phyloP scores from a whole-genome alignment of 129 eudicot species.

The Heracleum sosnowskyi region DNA sequence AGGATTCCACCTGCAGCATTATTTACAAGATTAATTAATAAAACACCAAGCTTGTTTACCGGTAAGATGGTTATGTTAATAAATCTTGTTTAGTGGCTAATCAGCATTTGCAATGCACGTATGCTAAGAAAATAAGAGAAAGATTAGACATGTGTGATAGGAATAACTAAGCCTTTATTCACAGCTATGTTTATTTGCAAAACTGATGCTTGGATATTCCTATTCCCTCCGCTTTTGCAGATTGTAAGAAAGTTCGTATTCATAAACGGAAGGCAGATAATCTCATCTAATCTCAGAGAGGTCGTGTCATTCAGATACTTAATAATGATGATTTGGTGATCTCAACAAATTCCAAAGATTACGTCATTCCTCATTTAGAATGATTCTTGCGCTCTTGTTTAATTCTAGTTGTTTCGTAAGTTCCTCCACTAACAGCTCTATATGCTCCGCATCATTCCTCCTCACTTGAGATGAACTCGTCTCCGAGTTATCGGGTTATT shows the following conservation, averaged over 20 bases:
- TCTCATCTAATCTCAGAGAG: too few relatives aligned
- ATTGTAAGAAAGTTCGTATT: neutral
- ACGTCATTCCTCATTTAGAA: too few relatives aligned
- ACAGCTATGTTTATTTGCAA: neutral
- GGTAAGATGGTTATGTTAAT: neutral
- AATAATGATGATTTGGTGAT: too few relatives aligned
- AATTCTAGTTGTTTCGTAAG: too few relatives aligned
- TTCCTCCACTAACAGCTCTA: too few relatives aligned
- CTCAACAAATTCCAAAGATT: too few relatives aligned
- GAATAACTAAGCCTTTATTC: neutral
- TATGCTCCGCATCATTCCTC: too few relatives aligned
- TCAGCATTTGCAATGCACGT: neutral
- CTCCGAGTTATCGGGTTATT: too few relatives aligned
- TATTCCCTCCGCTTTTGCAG: neutral
- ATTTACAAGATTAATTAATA: neutral
- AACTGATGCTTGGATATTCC: neutral
- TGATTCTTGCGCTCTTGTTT: too few relatives aligned
- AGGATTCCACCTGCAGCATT: neutral
- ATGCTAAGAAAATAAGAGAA: neutral
- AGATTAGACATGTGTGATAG: neutral
- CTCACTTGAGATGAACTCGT: too few relatives aligned
- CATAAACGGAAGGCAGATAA: too few relatives aligned
- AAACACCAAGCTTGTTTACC: neutral
- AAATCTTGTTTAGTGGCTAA: neutral
- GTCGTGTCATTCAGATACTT: too few relatives aligned